These are phyloP conservation scores for Aegilops bicornis DNA, from an alignment of 176 grass and related monocot genomes.

Conservation along the genomic window DNA sequence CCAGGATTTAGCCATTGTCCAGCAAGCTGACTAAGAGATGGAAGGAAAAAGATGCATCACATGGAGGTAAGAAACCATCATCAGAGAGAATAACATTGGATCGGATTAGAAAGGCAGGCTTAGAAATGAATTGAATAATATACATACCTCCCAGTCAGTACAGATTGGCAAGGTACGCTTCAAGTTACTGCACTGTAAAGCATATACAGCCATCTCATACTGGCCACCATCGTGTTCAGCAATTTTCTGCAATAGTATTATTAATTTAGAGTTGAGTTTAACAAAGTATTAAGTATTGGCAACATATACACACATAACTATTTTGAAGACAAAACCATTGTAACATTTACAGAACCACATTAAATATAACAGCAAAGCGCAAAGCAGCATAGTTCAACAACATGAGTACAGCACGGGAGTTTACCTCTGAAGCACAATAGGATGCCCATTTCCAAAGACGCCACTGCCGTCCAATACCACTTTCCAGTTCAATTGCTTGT, in stretches of 20 bases:
- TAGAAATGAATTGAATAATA: conserved; percentile 23
- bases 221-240: conserved; percentile 90
- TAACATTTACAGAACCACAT: not conserved
- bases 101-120: conserved; percentile 12
- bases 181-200: conserved; percentile 85
- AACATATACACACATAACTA: conserved; percentile 5
- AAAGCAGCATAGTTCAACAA: conserved; percentile 6
- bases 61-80: conserved; percentile 19
- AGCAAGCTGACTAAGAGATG: conserved; percentile 89
- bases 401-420: not conserved
- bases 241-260: conserved; percentile 72
- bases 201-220: conserved; percentile 97
- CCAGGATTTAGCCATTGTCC: conserved; percentile 96
- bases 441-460: conserved; percentile 99
- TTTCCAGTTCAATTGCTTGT: conserved; percentile 93
- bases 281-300: not conserved
- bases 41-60: conserved; percentile 22
- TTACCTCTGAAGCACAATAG: conserved; percentile 94
- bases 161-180: conserved; percentile 81
- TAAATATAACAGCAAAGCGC: conserved; percentile 5
- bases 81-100: conserved; percentile 8
- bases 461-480: conserved; percentile 76
- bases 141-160: conserved; percentile 94
- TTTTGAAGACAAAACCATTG: not conserved
- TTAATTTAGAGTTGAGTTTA: conserved; percentile 23